Conservation (phyloP, 805 yeast species). For the Scheffersomyces amazonensis region DNA sequence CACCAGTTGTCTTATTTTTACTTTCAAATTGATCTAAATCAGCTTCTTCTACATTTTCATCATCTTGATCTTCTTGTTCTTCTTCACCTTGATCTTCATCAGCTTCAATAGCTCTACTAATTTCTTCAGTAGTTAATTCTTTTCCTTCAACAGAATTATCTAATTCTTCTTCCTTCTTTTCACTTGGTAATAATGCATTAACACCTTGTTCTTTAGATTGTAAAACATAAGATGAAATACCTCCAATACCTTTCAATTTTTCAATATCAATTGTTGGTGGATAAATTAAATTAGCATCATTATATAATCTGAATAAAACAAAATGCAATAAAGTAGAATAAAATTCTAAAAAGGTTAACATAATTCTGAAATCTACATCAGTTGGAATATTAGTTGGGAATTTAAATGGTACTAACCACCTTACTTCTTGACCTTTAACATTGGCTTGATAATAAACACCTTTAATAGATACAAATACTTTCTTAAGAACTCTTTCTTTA, state of each 20-base stretch:
- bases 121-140: slow-evolving; percentile 38
- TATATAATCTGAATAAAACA: slow-evolving; percentile 78
- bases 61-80: slow-evolving; percentile 12
- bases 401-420: slow-evolving; percentile 97
- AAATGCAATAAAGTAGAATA: slow-evolving; percentile 90
- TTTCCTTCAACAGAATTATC: slow-evolving; percentile 24
- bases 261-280: slow-evolving; percentile 81
- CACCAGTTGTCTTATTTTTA: slow-evolving; percentile 62
- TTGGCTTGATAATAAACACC: slow-evolving; percentile 95
- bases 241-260: slow-evolving; percentile 84
- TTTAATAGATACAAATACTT: slow-evolving; percentile 93
- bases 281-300: slow-evolving; percentile 80
- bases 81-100: slow-evolving; percentile 18
- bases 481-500: slow-evolving; percentile 73
- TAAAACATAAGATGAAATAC: slow-evolving; percentile 78
- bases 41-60: slow-evolving; percentile 16
- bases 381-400: slow-evolving; percentile 94
- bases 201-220: slow-evolving; percentile 45
- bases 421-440: slow-evolving; percentile 85
- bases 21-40: slow-evolving; percentile 72
- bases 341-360: slow-evolving; percentile 95
- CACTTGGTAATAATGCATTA: slow-evolving; percentile 37
- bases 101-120: slow-evolving; percentile 53
- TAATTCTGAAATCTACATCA: slow-evolving; percentile 93
- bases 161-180: slow-evolving; percentile 14